Conservation (phyloP, 2,329 filamentous ascomycete species). For the Fusarium lyarnte region DNA sequence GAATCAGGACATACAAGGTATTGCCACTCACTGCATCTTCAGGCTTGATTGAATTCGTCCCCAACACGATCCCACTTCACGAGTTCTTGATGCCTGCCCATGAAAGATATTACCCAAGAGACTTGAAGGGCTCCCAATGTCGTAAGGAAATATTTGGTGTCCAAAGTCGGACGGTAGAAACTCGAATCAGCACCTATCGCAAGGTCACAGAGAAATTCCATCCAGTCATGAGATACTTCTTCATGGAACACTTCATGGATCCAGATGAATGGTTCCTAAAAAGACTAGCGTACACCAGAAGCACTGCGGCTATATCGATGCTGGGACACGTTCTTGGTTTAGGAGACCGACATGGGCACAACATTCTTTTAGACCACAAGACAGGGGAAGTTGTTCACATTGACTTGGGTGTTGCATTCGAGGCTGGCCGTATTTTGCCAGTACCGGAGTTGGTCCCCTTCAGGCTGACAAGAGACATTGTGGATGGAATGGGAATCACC, state of each 20-base stretch:
- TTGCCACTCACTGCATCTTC: conserved; percentile 85
- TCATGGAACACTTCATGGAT: conserved; percentile 92
- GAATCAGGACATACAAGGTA: conserved; percentile 97
- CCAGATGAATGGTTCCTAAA: conserved; percentile 96
- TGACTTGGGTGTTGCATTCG: conserved; percentile 95
- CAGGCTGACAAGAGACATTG: conserved; percentile 89
- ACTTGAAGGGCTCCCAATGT: conserved; percentile 79
- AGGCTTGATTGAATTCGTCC: conserved; percentile 96
- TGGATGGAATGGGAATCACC: conserved; percentile 96
- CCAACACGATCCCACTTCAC: conserved; percentile 90
- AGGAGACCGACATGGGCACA: conserved; percentile 94
- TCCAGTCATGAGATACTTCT: conserved; percentile 96
- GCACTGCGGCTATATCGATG: conserved; percentile 94
- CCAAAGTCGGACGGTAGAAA: conserved; percentile 74
- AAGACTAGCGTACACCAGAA: conserved; percentile 89
- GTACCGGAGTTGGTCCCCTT: conserved; percentile 97
- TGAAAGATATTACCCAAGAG: conserved; percentile 83
- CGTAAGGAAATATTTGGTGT: conserved; percentile 81
- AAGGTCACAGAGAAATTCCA: conserved; percentile 84
- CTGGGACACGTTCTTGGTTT: conserved; percentile 92
- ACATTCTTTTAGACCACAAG: conserved; percentile 90
- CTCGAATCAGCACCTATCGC: conserved; percentile 78
- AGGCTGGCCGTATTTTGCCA: conserved; percentile 92
- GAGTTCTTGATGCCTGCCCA: conserved; percentile 94
- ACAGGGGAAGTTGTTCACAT: conserved; percentile 97